These are phyloP conservation scores for Nidula microcarpa DNA, from an alignment of 768 basidiomycete genomes.

Conservation along the genomic window DNA sequence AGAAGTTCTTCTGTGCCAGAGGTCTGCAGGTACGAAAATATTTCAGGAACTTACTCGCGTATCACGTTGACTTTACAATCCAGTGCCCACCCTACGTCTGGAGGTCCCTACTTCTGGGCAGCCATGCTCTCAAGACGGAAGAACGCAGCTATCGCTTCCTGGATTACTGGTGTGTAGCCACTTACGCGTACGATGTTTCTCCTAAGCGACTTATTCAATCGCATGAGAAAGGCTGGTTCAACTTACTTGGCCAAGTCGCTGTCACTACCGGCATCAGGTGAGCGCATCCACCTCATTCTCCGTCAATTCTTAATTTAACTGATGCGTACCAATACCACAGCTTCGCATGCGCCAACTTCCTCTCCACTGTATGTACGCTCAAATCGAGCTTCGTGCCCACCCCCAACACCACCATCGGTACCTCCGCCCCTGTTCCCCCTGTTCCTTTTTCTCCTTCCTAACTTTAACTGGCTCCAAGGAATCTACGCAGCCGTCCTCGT, in stretches of 20 bases:
- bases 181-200: neutral
- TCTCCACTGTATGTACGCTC: constrained; percentile 61
- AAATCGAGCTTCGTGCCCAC: constrained; percentile 56
- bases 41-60: too few species aligned
- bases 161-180: constrained; percentile 50
- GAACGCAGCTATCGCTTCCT: constrained; percentile 63
- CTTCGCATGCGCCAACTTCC: constrained; percentile 64
- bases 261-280: constrained; percentile 73
- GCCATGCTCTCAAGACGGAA: constrained; percentile 63
- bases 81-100: constrained; percentile 68
- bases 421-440: neutral
- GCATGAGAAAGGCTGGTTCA: constrained; percentile 55
- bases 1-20: constrained; percentile 22
- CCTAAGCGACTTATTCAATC: neutral
- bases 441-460: neutral
- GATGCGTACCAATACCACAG: constrained; percentile 21
- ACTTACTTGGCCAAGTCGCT: constrained; percentile 71
- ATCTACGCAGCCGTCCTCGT: constrained; percentile 68
- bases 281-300: constrained; percentile 1
- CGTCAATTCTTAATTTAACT: neutral
- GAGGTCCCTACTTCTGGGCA: constrained; percentile 82
- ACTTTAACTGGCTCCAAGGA: constrained; percentile 17
- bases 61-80: constrained; percentile 12
- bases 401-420: constrained; percentile 59
- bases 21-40: constrained; percentile 38